phyloP scores from a whole-genome alignment of 352 stramenopile genomes.

The Thalassiosira hispida region DNA sequence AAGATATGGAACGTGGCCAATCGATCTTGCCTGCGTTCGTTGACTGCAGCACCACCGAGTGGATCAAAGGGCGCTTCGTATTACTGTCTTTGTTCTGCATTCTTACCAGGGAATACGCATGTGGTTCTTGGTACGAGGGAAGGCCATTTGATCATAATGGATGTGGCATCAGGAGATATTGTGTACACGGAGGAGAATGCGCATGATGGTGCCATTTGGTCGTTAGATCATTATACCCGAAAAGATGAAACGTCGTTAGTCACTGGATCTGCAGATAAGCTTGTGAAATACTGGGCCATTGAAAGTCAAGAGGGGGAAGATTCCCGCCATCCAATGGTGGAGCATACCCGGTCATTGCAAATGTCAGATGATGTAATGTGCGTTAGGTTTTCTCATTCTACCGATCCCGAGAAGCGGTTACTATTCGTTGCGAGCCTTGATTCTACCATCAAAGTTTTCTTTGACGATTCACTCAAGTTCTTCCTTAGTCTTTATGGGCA shows the following conservation, averaged over 20 bases:
- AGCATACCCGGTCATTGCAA: slow-evolving; percentile 95
- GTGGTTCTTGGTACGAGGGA: slow-evolving; percentile 96
- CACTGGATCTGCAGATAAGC: slow-evolving; percentile 95
- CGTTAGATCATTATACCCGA: slow-evolving; percentile 89
- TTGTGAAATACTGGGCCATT: slow-evolving; percentile 99
- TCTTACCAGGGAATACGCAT: slow-evolving; percentile 96
- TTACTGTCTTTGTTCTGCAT: slow-evolving; percentile 92
- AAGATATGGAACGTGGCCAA: slow-evolving; percentile 85
- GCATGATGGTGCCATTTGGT: slow-evolving; percentile 96
- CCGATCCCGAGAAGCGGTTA: slow-evolving; percentile 83
- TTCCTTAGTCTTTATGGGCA: slow-evolving; percentile 99
- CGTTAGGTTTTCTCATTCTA: slow-evolving; percentile 94
- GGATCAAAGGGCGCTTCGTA: slow-evolving; percentile 45
- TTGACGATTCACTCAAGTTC: slow-evolving; percentile 99
- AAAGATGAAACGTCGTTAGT: slow-evolving; percentile 92
- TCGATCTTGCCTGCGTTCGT: slow-evolving; percentile 75
- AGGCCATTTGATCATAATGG: slow-evolving; percentile 92
- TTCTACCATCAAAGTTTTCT: slow-evolving; percentile 99
- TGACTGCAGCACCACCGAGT: slow-evolving; percentile 37
- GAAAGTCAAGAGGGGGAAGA: slow-evolving; percentile 85
- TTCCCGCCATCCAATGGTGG: slow-evolving; percentile 88
- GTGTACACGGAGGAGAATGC: slow-evolving; percentile 85
- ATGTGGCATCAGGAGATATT: slow-evolving; percentile 94
- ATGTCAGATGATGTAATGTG: slow-evolving; percentile 98
- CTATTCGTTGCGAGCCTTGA: slow-evolving; percentile 88